phyloP scores from a whole-genome alignment of 495 filamentous ascomycete genomes.

The Parathielavia appendiculata region DNA sequence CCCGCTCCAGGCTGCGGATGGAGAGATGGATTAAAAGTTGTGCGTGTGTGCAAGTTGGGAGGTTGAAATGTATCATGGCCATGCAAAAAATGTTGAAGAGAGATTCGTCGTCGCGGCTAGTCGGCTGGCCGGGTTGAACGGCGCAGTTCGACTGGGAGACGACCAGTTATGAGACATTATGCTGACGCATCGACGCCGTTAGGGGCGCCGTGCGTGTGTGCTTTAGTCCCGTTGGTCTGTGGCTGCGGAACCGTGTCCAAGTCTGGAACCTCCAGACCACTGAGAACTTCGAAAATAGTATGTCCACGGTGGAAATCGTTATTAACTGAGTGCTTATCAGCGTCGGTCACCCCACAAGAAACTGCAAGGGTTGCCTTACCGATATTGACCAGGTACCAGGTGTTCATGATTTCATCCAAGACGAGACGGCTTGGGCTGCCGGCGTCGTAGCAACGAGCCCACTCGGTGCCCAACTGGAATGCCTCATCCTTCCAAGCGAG shows the following conservation, averaged over 20 bases:
- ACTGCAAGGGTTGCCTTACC: conserved; percentile 49
- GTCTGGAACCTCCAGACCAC: conserved; percentile 65
- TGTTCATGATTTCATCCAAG: conserved; percentile 77
- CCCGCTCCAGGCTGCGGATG: conserved; percentile 15
- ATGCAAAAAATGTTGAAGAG: conserved; percentile 28
- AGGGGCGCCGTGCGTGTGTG: conserved; percentile 18
- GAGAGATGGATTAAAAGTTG: conserved; percentile 19
- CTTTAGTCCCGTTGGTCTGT: conserved; percentile 12
- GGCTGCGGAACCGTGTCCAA: conserved; percentile 44
- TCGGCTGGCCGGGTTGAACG: conserved; percentile 9
- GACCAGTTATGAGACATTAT: conserved; percentile 18
- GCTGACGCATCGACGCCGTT: conserved; percentile 27
- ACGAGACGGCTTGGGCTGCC: conserved; percentile 73
- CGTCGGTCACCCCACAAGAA: background rate
- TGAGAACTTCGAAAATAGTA: conserved; percentile 78
- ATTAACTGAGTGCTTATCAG: conserved; percentile 58
- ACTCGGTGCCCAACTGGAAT: conserved; percentile 84
- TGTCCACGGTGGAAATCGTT: conserved; percentile 85
- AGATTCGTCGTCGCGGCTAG: background rate
- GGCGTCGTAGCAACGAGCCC: conserved; percentile 83
- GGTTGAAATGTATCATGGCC: conserved; percentile 17
- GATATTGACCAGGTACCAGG: conserved; percentile 93
- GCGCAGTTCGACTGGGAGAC: conserved; percentile 3
- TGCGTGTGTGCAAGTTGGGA: conserved; percentile 18
- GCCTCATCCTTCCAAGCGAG: conserved; percentile 99